Conservation (phyloP, 148 eudicot species). For the Persicaria tinctoria region DNA sequence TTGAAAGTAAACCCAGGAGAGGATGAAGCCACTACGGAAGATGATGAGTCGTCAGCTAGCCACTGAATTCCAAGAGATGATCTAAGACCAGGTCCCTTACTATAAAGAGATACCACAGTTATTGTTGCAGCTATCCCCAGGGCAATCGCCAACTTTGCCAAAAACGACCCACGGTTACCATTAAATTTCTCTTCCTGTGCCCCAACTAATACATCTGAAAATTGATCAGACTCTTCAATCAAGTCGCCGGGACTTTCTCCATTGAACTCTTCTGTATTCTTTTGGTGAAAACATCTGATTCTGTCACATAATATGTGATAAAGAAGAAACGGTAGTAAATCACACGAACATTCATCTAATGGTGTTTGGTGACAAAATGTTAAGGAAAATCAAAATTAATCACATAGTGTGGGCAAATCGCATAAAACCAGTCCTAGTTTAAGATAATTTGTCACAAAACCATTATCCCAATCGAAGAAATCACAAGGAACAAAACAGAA, state of each 20-base stretch:
- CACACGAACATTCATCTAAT: too few relatives aligned
- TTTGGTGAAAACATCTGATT: slow-evolving; percentile 46
- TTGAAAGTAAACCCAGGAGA: slow-evolving; percentile 58
- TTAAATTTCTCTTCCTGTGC: slow-evolving; percentile 26
- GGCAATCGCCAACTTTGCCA: slow-evolving; percentile 56
- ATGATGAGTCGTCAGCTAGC: slow-evolving; percentile 45
- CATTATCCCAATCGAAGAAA: too few relatives aligned
- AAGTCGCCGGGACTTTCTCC: slow-evolving; percentile 25
- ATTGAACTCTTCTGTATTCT: slow-evolving; percentile 30
- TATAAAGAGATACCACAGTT: slow-evolving; percentile 46
- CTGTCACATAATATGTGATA: slow-evolving; percentile 25
- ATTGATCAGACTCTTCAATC: slow-evolving; percentile 26
- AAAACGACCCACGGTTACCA: slow-evolving; percentile 45
- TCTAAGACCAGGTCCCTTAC: slow-evolving; percentile 41
- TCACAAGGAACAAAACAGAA: too few relatives aligned
- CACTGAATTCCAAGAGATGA: slow-evolving; percentile 42
- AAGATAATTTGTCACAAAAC: too few relatives aligned
- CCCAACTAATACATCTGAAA: slow-evolving; percentile 25
- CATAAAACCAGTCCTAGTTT: too few relatives aligned
- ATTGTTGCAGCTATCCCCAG: slow-evolving; percentile 66
- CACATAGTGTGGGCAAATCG: too few relatives aligned
- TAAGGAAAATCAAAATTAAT: too few relatives aligned
- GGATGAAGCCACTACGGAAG: slow-evolving; percentile 36
- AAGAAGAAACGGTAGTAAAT: background rate
- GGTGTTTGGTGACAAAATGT: too few relatives aligned